Evolutionary conservation across 2,329 filamentous ascomycete species (phyloP).

Genomic region (Diplodia mutila): DNA sequence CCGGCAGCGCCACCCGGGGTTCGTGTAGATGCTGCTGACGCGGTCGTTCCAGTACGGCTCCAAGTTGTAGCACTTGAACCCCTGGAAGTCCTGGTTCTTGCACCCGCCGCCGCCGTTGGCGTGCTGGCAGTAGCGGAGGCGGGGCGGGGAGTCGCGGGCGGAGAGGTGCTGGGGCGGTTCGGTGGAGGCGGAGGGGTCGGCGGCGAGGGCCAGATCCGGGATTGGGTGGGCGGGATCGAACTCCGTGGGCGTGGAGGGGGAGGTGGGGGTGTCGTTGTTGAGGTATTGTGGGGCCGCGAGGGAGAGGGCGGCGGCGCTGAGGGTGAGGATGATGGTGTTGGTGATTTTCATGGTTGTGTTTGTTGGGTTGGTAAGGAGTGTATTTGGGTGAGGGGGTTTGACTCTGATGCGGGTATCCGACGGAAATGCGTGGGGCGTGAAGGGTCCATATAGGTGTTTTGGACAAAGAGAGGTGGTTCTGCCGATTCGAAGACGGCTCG

Average conservation of each 20-base stretch:
- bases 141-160: background rate
- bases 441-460: background rate
- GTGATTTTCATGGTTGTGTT: background rate
- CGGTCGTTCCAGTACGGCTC: background rate
- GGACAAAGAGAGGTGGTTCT: background rate
- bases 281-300: background rate
- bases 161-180: background rate
- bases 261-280: background rate
- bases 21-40: background rate
- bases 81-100: background rate
- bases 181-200: background rate
- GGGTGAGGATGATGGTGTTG: background rate
- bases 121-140: slow-evolving; percentile 5
- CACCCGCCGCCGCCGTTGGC: background rate
- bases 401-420: background rate
- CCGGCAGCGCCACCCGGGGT: background rate
- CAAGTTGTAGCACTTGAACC: background rate
- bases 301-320: background rate
- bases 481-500: background rate
- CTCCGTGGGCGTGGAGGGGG: background rate
- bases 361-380: background rate
- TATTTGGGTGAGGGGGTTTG: background rate
- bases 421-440: background rate
- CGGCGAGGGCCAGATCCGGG: background rate
- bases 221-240: background rate